Conservation (phyloP, 352 stramenopile species). For the Elongisporangium senticosum region DNA sequence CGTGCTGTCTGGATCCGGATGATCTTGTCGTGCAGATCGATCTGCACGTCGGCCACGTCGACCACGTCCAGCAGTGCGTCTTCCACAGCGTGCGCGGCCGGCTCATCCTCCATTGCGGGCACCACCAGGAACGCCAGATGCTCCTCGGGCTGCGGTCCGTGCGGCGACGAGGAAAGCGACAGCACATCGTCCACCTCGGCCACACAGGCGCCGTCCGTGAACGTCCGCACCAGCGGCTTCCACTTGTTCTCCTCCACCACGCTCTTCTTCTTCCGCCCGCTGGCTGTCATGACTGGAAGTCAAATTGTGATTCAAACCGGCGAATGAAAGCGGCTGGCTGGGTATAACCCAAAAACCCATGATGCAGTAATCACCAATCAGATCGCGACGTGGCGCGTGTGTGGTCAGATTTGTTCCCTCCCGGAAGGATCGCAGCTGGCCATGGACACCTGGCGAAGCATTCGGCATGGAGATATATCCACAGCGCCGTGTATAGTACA, state of each 20-base stretch:
- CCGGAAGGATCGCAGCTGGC: too few species aligned
- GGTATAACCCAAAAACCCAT: slow-evolving; percentile 2
- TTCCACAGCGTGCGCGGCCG: slow-evolving; percentile 21
- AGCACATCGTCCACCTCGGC: slow-evolving; percentile 58
- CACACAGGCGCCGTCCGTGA: slow-evolving; percentile 45
- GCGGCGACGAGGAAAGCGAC: slow-evolving; percentile 62
- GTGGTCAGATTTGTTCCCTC: neutral
- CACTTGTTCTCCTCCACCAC: slow-evolving; percentile 8
- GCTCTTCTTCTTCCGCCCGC: neutral
- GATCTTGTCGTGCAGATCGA: slow-evolving; percentile 64
- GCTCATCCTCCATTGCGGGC: slow-evolving; percentile 33
- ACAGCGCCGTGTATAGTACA: neutral
- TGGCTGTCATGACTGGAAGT: neutral
- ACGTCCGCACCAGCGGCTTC: slow-evolving; percentile 16
- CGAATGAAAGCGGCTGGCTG: slow-evolving; percentile 12
- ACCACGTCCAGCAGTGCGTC: slow-evolving; percentile 19
- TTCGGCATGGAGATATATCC: too few species aligned
- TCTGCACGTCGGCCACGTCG: slow-evolving; percentile 42
- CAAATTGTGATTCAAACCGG: slow-evolving; percentile 10
- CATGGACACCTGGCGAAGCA: too few species aligned
- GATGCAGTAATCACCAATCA: neutral
- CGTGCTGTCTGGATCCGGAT: slow-evolving; percentile 51
- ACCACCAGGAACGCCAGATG: slow-evolving; percentile 73
- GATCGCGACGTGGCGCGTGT: neutral
- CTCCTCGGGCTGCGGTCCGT: slow-evolving; percentile 32